phyloP scores from a whole-genome alignment of 2,329 filamentous ascomycete species.

The Claviceps humidiphila region DNA sequence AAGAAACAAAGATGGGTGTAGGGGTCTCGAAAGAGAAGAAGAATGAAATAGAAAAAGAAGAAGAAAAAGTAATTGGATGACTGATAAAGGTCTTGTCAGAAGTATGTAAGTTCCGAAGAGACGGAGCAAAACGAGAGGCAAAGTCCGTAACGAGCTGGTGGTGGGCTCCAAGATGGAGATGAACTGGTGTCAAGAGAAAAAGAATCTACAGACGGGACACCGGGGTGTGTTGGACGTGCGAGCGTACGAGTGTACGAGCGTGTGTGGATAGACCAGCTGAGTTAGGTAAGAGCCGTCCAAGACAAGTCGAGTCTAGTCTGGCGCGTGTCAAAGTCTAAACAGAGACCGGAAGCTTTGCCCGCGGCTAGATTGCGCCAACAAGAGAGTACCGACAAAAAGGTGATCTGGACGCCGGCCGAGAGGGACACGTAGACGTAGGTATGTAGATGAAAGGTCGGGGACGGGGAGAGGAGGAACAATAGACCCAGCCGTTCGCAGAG shows the following conservation, averaged over 20 bases:
- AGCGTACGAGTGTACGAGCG: not conserved
- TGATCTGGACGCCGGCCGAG: not conserved
- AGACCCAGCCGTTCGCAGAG: not conserved
- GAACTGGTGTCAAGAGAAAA: not conserved
- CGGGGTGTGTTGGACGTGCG: not conserved
- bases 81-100: not conserved
- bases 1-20: not conserved
- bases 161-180: not conserved
- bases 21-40: not conserved
- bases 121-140: not conserved
- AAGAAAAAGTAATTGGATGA: not conserved
- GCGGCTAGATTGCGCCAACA: not conserved
- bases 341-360: not conserved
- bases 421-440: not conserved
- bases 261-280: not conserved
- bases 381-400: not conserved
- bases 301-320: conserved; percentile 2
- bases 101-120: not conserved
- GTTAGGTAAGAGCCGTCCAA: not conserved
- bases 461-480: not conserved
- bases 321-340: conserved; percentile 5
- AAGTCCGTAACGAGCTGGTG: not conserved
- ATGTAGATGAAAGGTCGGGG: not conserved
- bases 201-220: not conserved
- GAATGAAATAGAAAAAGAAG: not conserved